These are phyloP conservation scores for Gonapodya sp. DNA, from an alignment of 192 early-diverging fungal genomes.

Conservation along the genomic window DNA sequence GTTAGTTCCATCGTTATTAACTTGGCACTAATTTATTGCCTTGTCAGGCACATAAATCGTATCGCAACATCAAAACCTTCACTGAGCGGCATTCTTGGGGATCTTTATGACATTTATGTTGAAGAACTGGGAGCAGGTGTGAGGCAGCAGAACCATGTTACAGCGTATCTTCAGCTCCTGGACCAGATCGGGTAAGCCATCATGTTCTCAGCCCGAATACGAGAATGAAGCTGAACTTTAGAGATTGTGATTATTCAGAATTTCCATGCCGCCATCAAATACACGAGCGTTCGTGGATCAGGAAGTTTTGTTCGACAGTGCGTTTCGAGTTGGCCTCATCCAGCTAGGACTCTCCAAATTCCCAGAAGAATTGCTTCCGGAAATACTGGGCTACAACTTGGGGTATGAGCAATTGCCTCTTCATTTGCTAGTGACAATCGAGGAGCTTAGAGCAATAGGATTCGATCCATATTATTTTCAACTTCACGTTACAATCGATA, in stretches of 20 bases:
- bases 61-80: neutral
- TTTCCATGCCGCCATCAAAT: neutral
- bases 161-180: neutral
- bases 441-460: neutral
- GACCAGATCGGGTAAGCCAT: neutral
- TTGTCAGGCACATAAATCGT: no score
- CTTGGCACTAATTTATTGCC: no score
- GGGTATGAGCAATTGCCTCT: conserved; percentile 7
- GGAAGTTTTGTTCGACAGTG: neutral
- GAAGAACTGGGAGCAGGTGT: neutral
- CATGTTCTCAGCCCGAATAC: no score
- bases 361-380: neutral
- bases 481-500: conserved; percentile 5
- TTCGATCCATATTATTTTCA: conserved; percentile 6
- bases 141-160: conserved; percentile 1
- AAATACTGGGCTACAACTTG: conserved; percentile 5
- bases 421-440: neutral
- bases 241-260: neutral
- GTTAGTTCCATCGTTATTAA: neutral
- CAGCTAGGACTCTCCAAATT: neutral
- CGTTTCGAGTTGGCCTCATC: neutral
- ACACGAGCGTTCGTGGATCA: conserved; percentile 1
- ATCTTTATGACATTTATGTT: neutral
- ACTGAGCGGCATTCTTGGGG: neutral
- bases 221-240: no score